phyloP scores from a whole-genome alignment of 2,329 filamentous ascomycete genomes.

The Colletotrichum lindemuthianum region DNA sequence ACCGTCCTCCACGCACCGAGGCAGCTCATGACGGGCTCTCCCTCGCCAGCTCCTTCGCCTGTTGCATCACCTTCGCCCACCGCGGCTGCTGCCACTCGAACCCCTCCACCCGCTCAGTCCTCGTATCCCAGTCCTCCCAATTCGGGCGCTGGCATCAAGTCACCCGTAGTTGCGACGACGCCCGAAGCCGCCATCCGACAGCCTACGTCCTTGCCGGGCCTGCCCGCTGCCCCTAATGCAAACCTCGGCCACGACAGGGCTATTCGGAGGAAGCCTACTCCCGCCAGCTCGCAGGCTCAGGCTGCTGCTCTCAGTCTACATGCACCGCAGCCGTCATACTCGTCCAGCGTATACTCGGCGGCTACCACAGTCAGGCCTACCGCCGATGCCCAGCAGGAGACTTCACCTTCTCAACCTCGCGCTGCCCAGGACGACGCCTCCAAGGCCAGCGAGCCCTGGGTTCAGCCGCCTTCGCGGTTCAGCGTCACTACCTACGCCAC shows the following conservation, averaged over 20 bases:
- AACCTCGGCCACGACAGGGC: slow-evolving; percentile 43
- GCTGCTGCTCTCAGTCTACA: slow-evolving; percentile 15
- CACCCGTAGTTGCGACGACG: slow-evolving; percentile 37
- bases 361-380: slow-evolving; percentile 31
- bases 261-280: slow-evolving; percentile 58
- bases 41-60: slow-evolving; percentile 46
- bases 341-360: slow-evolving; percentile 45
- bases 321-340: slow-evolving; percentile 39
- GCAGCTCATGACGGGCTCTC: slow-evolving; percentile 37
- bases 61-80: slow-evolving; percentile 17
- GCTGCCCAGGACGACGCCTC: slow-evolving; percentile 5
- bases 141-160: slow-evolving; percentile 37
- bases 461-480: slow-evolving; percentile 68
- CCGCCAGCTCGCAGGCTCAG: slow-evolving; percentile 39
- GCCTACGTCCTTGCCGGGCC: slow-evolving; percentile 24
- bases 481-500: slow-evolving; percentile 72
- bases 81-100: slow-evolving; percentile 19
- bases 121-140: slow-evolving; percentile 47
- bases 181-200: slow-evolving; percentile 27
- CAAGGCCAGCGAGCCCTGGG: slow-evolving; percentile 51
- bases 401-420: background rate
- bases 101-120: slow-evolving; percentile 39
- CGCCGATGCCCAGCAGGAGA: slow-evolving; percentile 35
- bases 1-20: slow-evolving; percentile 41
- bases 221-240: slow-evolving; percentile 32